These are phyloP conservation scores for Candida railenensis DNA, from an alignment of 805 yeast genomes.

Conservation along the genomic window DNA sequence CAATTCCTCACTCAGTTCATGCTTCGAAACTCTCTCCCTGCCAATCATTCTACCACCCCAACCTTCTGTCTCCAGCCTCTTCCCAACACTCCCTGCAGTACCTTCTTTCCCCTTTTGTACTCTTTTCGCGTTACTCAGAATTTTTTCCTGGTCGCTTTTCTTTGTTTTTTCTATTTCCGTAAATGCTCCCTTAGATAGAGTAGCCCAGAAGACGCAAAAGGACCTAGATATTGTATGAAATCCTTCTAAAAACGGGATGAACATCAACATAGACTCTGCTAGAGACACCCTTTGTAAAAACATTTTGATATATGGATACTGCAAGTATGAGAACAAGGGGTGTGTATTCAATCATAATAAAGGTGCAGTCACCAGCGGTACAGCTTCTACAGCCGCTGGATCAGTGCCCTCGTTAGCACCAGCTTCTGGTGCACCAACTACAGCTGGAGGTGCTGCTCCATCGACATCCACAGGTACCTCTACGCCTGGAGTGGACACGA, in stretches of 20 bases:
- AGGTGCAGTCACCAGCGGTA: slow-evolving; percentile 9
- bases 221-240: not conserved
- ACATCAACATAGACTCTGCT: slow-evolving; percentile 54
- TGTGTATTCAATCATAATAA: slow-evolving; percentile 73
- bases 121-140: not conserved
- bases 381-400: slow-evolving; percentile 7
- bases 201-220: not conserved
- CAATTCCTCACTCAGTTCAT: no score
- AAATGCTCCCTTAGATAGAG: not conserved
- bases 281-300: slow-evolving; percentile 81
- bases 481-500: slow-evolving; percentile 2
- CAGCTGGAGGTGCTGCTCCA: slow-evolving; percentile 7
- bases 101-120: not conserved
- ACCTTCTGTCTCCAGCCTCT: not conserved
- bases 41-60: no score
- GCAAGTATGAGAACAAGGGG: slow-evolving; percentile 85
- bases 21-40: no score
- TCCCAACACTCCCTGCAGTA: not conserved
- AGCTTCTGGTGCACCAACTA: slow-evolving; percentile 2
- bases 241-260: slow-evolving; percentile 14
- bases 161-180: not conserved
- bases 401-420: not conserved
- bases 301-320: slow-evolving; percentile 80
- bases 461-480: slow-evolving; percentile 9
- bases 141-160: not conserved